Percentiles rank a stretch among this genome's conserved stretches.
Evolutionary conservation across 2,329 filamentous ascomycete species (phyloP).

Genomic region (Fusarium poae): DNA sequence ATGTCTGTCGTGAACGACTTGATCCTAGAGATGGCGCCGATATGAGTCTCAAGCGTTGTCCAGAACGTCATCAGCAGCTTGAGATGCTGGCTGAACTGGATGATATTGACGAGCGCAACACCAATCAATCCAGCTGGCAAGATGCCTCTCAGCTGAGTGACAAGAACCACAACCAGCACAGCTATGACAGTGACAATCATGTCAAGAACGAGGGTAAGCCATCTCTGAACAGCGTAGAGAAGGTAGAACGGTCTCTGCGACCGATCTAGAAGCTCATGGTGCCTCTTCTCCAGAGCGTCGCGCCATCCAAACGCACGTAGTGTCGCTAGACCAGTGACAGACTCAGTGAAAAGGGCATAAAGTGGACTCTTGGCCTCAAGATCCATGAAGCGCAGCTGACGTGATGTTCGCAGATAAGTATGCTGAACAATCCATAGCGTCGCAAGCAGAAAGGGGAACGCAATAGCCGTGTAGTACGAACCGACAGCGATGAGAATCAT

Average conservation of each 20-base stretch:
- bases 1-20: constrained; percentile 36
- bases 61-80: constrained; percentile 52
- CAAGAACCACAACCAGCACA: constrained; percentile 33
- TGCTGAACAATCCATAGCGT: constrained; percentile 35
- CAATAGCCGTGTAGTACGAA: constrained; percentile 37
- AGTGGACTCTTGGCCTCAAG: constrained; percentile 64
- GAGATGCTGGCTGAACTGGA: constrained; percentile 49
- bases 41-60: constrained; percentile 46
- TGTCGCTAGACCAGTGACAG: constrained; percentile 60
- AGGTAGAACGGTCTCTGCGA: constrained; percentile 64
- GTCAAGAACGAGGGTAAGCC: constrained; percentile 45
- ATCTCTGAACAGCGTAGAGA: constrained; percentile 48
- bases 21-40: constrained; percentile 47
- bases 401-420: constrained; percentile 63
- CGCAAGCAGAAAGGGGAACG: constrained; percentile 26
- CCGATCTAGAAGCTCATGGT: constrained; percentile 54
- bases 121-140: constrained; percentile 38
- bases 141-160: constrained; percentile 29
- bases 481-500: constrained; percentile 36
- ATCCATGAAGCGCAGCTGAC: too few species aligned
- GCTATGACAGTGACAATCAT: constrained; percentile 42
- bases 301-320: constrained; percentile 65
- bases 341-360: constrained; percentile 65
- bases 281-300: constrained; percentile 51
- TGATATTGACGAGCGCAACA: constrained; percentile 47